Evolutionary conservation across 768 basidiomycete species (phyloP), one percentile per base, ranked within the genome.

Genomic region (Termitomyces sp.): DNA sequence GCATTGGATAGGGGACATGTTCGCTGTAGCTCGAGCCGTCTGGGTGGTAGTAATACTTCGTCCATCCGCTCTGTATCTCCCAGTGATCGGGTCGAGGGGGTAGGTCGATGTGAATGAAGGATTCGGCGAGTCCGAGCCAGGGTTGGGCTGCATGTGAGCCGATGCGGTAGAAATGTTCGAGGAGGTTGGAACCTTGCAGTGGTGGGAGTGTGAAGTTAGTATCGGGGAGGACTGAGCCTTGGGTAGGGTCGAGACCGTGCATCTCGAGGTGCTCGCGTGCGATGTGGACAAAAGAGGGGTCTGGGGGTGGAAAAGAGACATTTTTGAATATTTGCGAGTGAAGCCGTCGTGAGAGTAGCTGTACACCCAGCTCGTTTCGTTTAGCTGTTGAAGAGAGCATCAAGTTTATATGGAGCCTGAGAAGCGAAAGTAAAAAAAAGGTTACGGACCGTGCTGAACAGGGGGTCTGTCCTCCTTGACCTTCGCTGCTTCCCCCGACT

Each of bases 351-450:
- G 94, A 91, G 53, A 98, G 84, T 55, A 97, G 84, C 68, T 98
- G 95, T 7, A 98, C 95, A n/a, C 95, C 95, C 42, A 94, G 79
- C 59, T 89, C 84, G 68, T 97, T 98, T 54, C 93, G 82, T 69
- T 86, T 84, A 59, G 79, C 86, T 86, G 56, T 57, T 33, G 12
- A 1, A 47, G 5, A n/a, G 27, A 36, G 30, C 51, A 54, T 58
- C 12, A 45, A 47, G n/a, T 52, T 10, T 10, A 43, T 51, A 22
- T 39, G 8, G 5, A 33, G 14, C 36, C 6, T 46, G 26, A 30
- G 20, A 57, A 57, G 39, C 20, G 44, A 24, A 16, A 57, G 42
- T 34, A 16, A 36, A 51, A 43, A 52, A 43, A 52, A 45, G n/a
- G n/a, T 16, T 13, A 50, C 62, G 40, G 26, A 64, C 63, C 59